phyloP scores from a whole-genome alignment of 176 grass and related monocot genomes.

The Avena eriantha region DNA sequence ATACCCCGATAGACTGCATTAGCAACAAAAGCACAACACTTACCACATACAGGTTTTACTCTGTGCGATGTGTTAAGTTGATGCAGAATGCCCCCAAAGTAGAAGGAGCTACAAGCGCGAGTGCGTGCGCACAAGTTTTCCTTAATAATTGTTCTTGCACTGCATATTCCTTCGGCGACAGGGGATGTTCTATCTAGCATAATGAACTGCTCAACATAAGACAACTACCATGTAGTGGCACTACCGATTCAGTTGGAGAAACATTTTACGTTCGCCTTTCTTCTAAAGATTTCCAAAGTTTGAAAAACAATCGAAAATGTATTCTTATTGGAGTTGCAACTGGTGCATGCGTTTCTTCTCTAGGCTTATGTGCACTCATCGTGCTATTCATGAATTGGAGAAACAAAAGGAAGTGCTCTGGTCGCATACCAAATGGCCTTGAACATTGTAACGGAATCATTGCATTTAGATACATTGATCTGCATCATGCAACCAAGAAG shows the following conservation, averaged over 20 bases:
- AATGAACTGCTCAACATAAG: conserved; percentile 56
- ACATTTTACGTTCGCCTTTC: conserved; percentile 47
- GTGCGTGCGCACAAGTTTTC: conserved; percentile 44
- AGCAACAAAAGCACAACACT: background rate
- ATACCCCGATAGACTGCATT: conserved; percentile 37
- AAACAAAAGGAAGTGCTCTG: background rate
- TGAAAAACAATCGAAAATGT: background rate
- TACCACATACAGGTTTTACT: conserved; percentile 53
- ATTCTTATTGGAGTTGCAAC: background rate
- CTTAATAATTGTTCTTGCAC: conserved; percentile 52
- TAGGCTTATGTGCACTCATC: conserved; percentile 20
- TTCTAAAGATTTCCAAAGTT: conserved; percentile 25
- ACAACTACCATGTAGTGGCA: background rate
- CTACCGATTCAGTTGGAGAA: conserved; percentile 3
- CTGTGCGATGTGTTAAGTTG: conserved; percentile 27
- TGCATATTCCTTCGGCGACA: conserved; percentile 47
- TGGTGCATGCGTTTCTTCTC: background rate
- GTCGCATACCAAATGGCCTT: background rate
- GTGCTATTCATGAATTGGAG: conserved; percentile 26
- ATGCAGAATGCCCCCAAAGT: background rate
- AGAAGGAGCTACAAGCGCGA: background rate
- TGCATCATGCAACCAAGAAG: conserved; percentile 51
- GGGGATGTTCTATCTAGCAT: conserved; percentile 49
- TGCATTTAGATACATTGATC: conserved; percentile 46
- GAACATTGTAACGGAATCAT: conserved; percentile 19